Evolutionary conservation across 2,329 filamentous ascomycete species (phyloP), one percentile per base, ranked within the genome.

Genomic region (Penicillium sclerotigenum): DNA sequence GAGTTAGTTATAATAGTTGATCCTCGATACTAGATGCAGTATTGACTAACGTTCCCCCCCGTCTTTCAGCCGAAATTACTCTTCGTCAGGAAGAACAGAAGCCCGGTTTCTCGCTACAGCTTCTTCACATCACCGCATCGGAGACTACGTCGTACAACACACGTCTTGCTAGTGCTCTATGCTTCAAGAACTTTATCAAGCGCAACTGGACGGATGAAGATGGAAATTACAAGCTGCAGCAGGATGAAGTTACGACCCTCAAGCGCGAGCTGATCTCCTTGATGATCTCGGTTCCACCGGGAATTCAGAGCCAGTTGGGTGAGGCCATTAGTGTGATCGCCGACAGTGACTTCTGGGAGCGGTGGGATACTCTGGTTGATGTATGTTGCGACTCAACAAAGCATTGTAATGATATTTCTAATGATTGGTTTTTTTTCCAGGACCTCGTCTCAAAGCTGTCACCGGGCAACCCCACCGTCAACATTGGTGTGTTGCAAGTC

Each of bases 131-230:
- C 70, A 91, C 96, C 68, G 90, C 89, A 61, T 86, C 88, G 64
- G 84, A 87, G 55, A 79, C 83, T 40, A 84, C 88, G 61, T 87
- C 90, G 38, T 77, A 81, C 62, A 93, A 90, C 67, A 94, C 90
- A 59, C 87, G 94, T 60, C 86, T 99, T 40, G 86, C 93, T 7
- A 90, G 89, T 68, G 90, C 94, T 28, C 82, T 99, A 58, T 94
- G 90, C 79, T 99, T 99, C 84, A 99, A 99, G 79, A 99, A 99
- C 80, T 96, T 96, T 75, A 91, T 99, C 70, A 89, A 89, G 75
- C 86, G 89, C 71, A 94, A 91, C 80, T 99, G 95, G 85, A 90
- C 91, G 80, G 90, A 97, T 74, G 93, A 96, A 71, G 90, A 97
- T 76, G 92, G 94, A 71, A 88, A 89, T 74, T 94, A 99, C 81